phyloP scores from a whole-genome alignment of 2,329 filamentous ascomycete species.

The Gnomoniopsis sp. region DNA sequence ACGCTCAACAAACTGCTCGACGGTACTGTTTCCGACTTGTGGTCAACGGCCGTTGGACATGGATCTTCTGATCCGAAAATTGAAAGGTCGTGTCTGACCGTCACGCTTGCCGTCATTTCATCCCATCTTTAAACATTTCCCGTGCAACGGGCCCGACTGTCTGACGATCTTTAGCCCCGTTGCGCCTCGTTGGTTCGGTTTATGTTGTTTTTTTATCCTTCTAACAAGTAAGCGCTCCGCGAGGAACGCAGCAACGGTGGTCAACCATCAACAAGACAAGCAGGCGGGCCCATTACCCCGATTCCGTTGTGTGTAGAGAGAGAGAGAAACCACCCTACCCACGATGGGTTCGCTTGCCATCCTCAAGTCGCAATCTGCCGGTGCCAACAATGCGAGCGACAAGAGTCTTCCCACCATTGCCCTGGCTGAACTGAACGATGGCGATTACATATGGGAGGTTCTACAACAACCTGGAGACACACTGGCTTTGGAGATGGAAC shows the following conservation, averaged over 20 bases:
- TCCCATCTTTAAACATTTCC: neutral
- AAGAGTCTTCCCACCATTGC: constrained; percentile 8
- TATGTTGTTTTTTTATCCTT: neutral
- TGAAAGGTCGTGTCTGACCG: constrained; percentile 15
- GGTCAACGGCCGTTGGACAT: neutral
- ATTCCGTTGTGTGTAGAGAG: neutral
- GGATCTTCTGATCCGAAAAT: constrained; percentile 9
- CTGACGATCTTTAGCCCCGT: neutral
- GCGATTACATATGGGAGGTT: constrained; percentile 37
- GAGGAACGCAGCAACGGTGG: neutral
- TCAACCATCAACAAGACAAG: neutral
- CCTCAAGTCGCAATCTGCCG: constrained; percentile 7
- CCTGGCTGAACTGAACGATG: constrained; percentile 35
- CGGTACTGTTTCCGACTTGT: neutral
- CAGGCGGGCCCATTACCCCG: constrained; percentile 9
- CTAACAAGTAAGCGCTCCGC: neutral
- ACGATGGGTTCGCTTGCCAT: constrained; percentile 24
- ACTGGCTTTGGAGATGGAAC: constrained; percentile 33
- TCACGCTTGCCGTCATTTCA: constrained; percentile 13
- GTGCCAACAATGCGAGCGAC: constrained; percentile 16
- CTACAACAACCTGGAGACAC: constrained; percentile 27
- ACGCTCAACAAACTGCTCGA: neutral
- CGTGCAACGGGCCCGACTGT: neutral
- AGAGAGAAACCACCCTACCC: neutral
- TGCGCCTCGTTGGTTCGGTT: neutral